Percentiles rank a stretch among this genome's conserved stretches.
phyloP scores from a whole-genome alignment of 805 yeast genomes.

The Candida vartiovaarae region DNA sequence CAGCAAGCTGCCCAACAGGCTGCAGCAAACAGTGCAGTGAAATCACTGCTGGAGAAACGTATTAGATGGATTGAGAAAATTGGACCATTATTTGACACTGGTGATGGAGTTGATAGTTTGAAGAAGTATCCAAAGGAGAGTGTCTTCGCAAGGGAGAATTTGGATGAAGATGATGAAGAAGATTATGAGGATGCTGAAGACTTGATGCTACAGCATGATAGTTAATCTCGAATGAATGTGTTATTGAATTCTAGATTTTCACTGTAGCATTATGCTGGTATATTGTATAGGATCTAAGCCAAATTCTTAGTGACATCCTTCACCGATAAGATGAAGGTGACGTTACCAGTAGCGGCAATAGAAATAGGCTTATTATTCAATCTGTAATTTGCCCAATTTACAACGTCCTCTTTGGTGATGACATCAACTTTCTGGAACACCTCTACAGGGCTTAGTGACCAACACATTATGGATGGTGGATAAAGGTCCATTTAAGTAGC shows the following conservation, averaged over 20 bases:
- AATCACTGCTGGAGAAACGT: slow-evolving; percentile 79
- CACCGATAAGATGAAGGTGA: slow-evolving; percentile 63
- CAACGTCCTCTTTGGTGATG: slow-evolving; percentile 72
- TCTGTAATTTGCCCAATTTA: slow-evolving; percentile 82
- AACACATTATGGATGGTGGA: no score
- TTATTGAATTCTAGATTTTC: background rate
- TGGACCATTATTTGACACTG: slow-evolving; percentile 68
- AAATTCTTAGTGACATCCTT: slow-evolving; percentile 43
- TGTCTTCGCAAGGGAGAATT: slow-evolving; percentile 17
- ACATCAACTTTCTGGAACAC: slow-evolving; percentile 59
- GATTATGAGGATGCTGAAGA: slow-evolving; percentile 29
- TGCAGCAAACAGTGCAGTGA: slow-evolving; percentile 71
- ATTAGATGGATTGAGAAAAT: slow-evolving; percentile 82
- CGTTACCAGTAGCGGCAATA: slow-evolving; percentile 86
- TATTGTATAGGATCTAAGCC: slow-evolving; percentile 1
- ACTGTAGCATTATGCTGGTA: no score
- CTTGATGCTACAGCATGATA: slow-evolving; percentile 18
- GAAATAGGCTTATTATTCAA: slow-evolving; percentile 76
- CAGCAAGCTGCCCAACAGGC: slow-evolving; percentile 46
- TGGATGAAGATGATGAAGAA: slow-evolving; percentile 26
- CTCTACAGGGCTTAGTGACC: slow-evolving; percentile 38
- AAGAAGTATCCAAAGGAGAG: slow-evolving; percentile 20
- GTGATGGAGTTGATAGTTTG: slow-evolving; percentile 13
- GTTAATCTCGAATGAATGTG: slow-evolving; percentile 4
- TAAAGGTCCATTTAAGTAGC: no score